Evolutionary conservation across 2,329 filamentous ascomycete genomes (phyloP), one percentile per base, ranked within the genome.

Genomic region (Aspergillus brasiliensis): DNA sequence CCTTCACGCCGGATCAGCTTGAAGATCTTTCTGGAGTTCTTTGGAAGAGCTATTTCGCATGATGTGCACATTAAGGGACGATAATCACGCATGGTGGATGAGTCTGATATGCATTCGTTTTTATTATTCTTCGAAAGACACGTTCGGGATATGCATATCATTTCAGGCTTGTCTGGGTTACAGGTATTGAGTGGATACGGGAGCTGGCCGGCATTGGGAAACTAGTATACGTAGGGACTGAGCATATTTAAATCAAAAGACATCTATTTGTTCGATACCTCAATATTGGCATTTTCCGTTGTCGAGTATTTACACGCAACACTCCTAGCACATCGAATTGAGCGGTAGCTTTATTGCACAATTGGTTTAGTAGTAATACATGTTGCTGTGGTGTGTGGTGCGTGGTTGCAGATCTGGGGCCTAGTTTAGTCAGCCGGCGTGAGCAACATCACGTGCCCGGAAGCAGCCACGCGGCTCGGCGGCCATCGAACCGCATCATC

Each of bases 1-100:
- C 85, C 61, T 99, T 99, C 73, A 92, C 92, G 25, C 81, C 89
- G 28, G 95, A 98, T 69, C 94, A 99, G 72, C 82, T 99, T 10
- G 95, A 98, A 76, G 94, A 98, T 73, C 77, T 99, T 60, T 93
- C 97, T 71, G 95, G 95, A 55, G 96, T 99, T 51, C 81, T 99
- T 55, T 99, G 95, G 95, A 99, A 99, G 88, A 98, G 94, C 77
- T 99, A 99, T 75, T 99, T 99, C 81, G 96, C 93, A 42, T 97
- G 81, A 48, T 44, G 8, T 10, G 23, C 7, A 28, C 15, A 58
- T 44, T 44, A 5, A 47, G 11, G 37, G 17, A 40, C 23, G 27
- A 37, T 21, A 21, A 37, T 21, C 38, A 40, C 19, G 17, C 17
- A 54, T 46, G 11, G 38, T 53, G 10, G 42, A 49, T n/a, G 47